Percentiles rank a stretch among this genome's conserved stretches.
These are phyloP conservation scores for Diaporthe citrichinensis DNA, from an alignment of 2,329 filamentous ascomycete genomes.

Conservation along the genomic window DNA sequence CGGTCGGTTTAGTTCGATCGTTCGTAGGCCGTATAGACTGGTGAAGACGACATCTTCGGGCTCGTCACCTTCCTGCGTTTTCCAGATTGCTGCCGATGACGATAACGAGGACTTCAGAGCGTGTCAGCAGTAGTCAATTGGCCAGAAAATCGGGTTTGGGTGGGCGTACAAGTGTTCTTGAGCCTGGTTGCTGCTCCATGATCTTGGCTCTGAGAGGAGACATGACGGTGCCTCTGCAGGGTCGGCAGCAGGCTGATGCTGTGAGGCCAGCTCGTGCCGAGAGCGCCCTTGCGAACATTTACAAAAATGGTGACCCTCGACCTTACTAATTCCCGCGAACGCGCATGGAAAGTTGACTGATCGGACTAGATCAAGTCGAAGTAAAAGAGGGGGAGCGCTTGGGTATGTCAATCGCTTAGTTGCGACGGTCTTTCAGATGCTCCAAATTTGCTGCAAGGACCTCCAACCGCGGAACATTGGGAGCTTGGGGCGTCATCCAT, in stretches of 20 bases:
- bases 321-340: slow-evolving; percentile 4
- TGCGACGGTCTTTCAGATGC: slow-evolving; percentile 17
- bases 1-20: slow-evolving; percentile 94
- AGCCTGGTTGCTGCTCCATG: slow-evolving; percentile 51
- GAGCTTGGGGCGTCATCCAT: slow-evolving; percentile 32
- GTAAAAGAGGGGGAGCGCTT: not conserved
- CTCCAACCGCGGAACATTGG: slow-evolving; percentile 23
- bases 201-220: slow-evolving; percentile 91
- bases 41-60: slow-evolving; percentile 94
- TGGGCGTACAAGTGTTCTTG: slow-evolving; percentile 63
- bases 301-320: slow-evolving; percentile 42
- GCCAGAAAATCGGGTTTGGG: slow-evolving; percentile 32
- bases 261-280: slow-evolving; percentile 67
- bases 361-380: slow-evolving; percentile 11
- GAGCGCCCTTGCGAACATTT: slow-evolving; percentile 72
- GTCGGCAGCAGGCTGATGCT: slow-evolving; percentile 59
- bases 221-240: slow-evolving; percentile 58
- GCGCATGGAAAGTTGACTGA: slow-evolving; percentile 29
- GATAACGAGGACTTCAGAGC: slow-evolving; percentile 22
- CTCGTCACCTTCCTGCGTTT: slow-evolving; percentile 77
- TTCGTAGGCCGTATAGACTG: slow-evolving; percentile 89
- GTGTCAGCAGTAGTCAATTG: slow-evolving; percentile 35
- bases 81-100: slow-evolving; percentile 46
- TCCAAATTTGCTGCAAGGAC: slow-evolving; percentile 39
- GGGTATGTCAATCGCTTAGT: not conserved